Percentiles rank a stretch among this genome's conserved stretches.
These are phyloP conservation scores for Rhodotorula sp. DNA, from an alignment of 1,284 basidiomycete genomes.

Conservation along the genomic window DNA sequence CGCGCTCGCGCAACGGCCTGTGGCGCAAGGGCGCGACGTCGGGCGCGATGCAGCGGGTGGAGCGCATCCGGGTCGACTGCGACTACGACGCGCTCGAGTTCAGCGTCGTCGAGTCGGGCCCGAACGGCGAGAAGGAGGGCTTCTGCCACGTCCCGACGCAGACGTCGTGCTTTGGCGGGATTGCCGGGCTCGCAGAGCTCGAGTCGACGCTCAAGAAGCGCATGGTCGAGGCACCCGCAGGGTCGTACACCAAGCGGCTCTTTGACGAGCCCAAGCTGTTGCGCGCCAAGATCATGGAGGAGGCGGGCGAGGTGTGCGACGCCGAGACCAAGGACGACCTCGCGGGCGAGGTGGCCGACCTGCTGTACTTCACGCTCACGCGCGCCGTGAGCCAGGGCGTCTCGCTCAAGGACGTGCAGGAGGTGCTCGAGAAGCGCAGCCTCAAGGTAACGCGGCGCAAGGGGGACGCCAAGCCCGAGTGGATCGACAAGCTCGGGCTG, in stretches of 20 bases:
- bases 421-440: constrained; percentile 80
- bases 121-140: constrained; percentile 58
- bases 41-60: constrained; percentile 86
- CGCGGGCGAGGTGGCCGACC: constrained; percentile 95
- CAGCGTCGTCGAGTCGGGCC: constrained; percentile 82
- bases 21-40: constrained; percentile 98
- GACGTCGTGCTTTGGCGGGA: constrained; percentile 75
- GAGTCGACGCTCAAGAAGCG: constrained; percentile 78
- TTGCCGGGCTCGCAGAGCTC: constrained; percentile 74
- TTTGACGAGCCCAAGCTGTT: constrained; percentile 82
- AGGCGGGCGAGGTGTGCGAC: constrained; percentile 91
- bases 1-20: constrained; percentile 82
- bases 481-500: constrained; percentile 55
- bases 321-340: constrained; percentile 80
- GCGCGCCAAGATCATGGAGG: constrained; percentile 93
- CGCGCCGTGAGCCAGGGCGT: constrained; percentile 86
- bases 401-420: constrained; percentile 78
- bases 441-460: constrained; percentile 82
- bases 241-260: constrained; percentile 87
- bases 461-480: constrained; percentile 92
- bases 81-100: constrained; percentile 92
- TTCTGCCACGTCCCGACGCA: constrained; percentile 75
- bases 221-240: constrained; percentile 74
- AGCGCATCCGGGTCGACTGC: constrained; percentile 84
- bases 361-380: constrained; percentile 88